Percentiles rank a stretch among this genome's conserved stretches.
Conservation (phyloP, 495 filamentous ascomycete species). For the Glutinoglossum americanum region DNA sequence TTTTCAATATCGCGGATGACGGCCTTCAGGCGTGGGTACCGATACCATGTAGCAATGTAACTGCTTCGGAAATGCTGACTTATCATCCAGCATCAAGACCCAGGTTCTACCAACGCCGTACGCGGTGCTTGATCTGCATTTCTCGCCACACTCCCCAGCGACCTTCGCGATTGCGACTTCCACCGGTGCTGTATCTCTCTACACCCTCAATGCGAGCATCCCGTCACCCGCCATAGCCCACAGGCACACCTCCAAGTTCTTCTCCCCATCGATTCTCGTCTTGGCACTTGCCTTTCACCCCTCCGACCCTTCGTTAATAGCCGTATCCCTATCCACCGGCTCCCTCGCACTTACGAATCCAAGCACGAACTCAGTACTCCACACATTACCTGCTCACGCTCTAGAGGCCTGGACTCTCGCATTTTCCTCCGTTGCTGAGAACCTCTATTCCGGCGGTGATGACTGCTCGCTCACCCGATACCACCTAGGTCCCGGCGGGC, state of each 20-base stretch:
- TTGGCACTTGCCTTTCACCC: constrained; percentile 56
- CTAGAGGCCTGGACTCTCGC: constrained; percentile 50
- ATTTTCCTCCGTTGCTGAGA: constrained; percentile 19
- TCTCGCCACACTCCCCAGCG: constrained; percentile 34
- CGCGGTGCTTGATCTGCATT: constrained; percentile 73
- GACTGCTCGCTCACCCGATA: constrained; percentile 20
- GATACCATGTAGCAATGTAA: background rate
- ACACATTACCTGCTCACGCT: constrained; percentile 14
- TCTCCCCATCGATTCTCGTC: constrained; percentile 35
- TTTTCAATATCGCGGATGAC: constrained; percentile 32
- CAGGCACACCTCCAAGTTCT: constrained; percentile 18
- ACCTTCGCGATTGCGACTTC: constrained; percentile 52
- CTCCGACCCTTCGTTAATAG: constrained; percentile 23
- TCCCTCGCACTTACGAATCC: constrained; percentile 27
- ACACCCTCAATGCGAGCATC: constrained; percentile 17
- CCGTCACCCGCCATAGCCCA: constrained; percentile 11
- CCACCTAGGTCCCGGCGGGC: background rate
- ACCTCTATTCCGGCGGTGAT: constrained; percentile 46
- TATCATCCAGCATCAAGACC: constrained; percentile 10
- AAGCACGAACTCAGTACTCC: constrained; percentile 17
- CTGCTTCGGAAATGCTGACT: background rate
- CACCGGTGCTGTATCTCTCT: constrained; percentile 45
- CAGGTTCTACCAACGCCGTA: constrained; percentile 34
- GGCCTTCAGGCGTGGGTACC: constrained; percentile 26
- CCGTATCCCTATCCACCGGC: constrained; percentile 48